A percentile compares a stretch with the other conserved stretches of the same genome.
Conservation (phyloP, 306 rosid genomes). For the Bauhinia variegata region DNA sequence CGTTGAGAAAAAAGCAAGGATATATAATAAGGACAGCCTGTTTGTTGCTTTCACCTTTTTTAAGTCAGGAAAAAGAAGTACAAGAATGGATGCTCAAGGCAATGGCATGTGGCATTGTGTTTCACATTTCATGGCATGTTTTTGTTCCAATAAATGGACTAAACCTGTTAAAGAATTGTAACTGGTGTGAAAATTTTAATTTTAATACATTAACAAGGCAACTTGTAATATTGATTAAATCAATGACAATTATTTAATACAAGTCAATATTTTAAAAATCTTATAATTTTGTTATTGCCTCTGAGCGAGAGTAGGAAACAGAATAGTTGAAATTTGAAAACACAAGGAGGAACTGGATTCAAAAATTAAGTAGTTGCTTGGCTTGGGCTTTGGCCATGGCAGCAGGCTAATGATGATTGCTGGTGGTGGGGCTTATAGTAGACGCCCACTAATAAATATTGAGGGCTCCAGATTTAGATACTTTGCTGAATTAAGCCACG, state of each 20-base stretch:
- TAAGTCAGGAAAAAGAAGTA: constrained; percentile 59
- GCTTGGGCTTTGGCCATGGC: constrained; percentile 8
- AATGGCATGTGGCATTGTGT: constrained; percentile 85
- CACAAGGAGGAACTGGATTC: background rate
- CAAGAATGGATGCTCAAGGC: constrained; percentile 80
- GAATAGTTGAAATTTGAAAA: constrained; percentile 25
- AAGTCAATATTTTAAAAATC: too few species aligned
- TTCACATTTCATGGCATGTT: constrained; percentile 92
- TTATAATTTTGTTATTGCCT: too few species aligned
- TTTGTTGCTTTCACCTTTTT: constrained; percentile 81
- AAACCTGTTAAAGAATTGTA: too few species aligned
- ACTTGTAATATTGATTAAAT: too few species aligned
- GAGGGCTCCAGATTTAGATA: constrained; percentile 44
- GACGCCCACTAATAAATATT: constrained; percentile 30
- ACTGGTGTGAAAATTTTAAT: too few species aligned
- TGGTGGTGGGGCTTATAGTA: constrained; percentile 40
- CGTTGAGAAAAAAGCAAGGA: constrained; percentile 43
- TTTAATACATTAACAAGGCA: too few species aligned
- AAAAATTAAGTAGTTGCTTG: too few species aligned
- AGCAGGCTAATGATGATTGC: constrained; percentile 42
- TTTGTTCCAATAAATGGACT: too few species aligned
- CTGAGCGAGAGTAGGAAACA: constrained; percentile 40
- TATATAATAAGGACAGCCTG: constrained; percentile 65
- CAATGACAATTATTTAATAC: too few species aligned
- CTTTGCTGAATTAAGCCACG: constrained; percentile 39